A percentile compares a stretch with the other conserved stretches of the same genome.
These are phyloP conservation scores for Rhodotorula sp. DNA, from an alignment of 1,284 basidiomycete species.

Conservation along the genomic window DNA sequence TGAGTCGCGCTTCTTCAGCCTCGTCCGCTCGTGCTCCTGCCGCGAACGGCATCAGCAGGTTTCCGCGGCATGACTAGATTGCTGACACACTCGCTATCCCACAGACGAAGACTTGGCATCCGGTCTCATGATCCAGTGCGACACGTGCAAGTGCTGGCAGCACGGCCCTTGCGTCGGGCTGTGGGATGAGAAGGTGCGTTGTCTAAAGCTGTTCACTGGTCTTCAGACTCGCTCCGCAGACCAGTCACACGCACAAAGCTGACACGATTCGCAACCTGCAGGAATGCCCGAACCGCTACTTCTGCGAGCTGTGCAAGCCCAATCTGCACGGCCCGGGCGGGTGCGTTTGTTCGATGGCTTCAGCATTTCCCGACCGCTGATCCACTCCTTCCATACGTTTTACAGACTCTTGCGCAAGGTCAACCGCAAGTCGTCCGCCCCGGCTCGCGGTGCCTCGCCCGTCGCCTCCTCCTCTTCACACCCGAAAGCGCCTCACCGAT, in stretches of 20 bases:
- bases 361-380: background rate
- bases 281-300: slow-evolving; percentile 61
- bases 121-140: slow-evolving; percentile 94
- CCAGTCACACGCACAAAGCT: background rate
- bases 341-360: slow-evolving; percentile 57
- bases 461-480: background rate
- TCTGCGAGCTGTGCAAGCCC: slow-evolving; percentile 90
- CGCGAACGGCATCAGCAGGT: background rate
- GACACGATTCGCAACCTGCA: background rate
- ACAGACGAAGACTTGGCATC: slow-evolving; percentile 63
- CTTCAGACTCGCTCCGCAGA: background rate
- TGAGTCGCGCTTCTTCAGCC: slow-evolving; percentile 54
- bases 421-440: slow-evolving; percentile 28
- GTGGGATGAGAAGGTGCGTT: slow-evolving; percentile 67
- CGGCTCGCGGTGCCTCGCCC: slow-evolving; percentile 5
- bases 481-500: background rate
- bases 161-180: slow-evolving; percentile 97
- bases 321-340: slow-evolving; percentile 36
- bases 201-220: background rate
- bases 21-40: too few relatives aligned
- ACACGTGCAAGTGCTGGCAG: slow-evolving; percentile 96
- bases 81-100: background rate
- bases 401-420: slow-evolving; percentile 39
- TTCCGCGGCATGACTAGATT: background rate
- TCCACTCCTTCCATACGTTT: background rate